These are phyloP conservation scores for Mortierella sp. DNA, from an alignment of 371 early-diverging fungal species.

Conservation along the genomic window DNA sequence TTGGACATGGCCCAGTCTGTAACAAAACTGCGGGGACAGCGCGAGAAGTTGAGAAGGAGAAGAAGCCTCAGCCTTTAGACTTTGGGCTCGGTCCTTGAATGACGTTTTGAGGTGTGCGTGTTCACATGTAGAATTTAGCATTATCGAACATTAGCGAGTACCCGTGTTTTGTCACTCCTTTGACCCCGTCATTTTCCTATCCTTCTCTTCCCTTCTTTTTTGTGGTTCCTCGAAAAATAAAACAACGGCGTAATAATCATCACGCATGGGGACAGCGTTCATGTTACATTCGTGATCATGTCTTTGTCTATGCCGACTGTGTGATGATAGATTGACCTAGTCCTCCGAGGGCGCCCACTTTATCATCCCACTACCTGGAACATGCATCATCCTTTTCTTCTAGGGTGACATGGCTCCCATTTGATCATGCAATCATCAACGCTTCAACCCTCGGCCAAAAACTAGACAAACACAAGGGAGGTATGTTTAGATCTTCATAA, in stretches of 20 bases:
- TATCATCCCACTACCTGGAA: not conserved
- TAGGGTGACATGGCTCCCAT: too few species aligned
- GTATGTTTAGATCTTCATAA: too few species aligned
- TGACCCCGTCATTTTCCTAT: not conserved
- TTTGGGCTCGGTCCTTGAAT: slow-evolving; percentile 10
- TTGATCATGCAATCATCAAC: too few species aligned
- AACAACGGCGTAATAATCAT: too few species aligned
- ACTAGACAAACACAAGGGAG: too few species aligned
- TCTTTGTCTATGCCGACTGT: too few species aligned
- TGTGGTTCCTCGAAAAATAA: not conserved
- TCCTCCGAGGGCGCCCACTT: not conserved
- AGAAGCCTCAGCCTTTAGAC: not conserved
- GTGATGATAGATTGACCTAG: not conserved
- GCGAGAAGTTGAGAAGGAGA: not conserved
- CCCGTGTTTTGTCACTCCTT: not conserved
- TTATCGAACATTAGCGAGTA: not conserved
- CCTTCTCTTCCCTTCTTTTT: not conserved
- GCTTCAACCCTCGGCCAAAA: too few species aligned
- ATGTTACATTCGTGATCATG: too few species aligned
- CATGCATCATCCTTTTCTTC: not conserved
- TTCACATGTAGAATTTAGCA: too few species aligned
- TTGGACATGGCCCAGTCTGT: not conserved
- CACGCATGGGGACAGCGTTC: not conserved
- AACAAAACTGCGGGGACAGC: not conserved
- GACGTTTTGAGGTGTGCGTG: not conserved